Percentiles rank a stretch among this genome's conserved stretches.
These are phyloP conservation scores for Dictyostelium capitatum DNA, from an alignment of 78 protist species.

Conservation along the genomic window DNA sequence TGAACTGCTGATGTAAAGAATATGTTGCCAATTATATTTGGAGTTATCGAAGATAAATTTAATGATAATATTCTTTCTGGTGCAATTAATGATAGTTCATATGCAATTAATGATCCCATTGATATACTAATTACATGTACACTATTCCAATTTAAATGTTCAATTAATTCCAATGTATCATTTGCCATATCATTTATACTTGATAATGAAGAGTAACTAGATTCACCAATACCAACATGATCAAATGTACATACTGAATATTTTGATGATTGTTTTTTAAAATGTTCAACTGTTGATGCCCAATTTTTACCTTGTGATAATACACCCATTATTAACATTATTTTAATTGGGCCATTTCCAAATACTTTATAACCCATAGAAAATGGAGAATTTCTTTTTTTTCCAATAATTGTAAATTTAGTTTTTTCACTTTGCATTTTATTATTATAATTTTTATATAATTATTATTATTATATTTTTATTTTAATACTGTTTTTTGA, in stretches of 20 bases:
- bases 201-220: neutral
- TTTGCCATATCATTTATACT: conserved; percentile 27
- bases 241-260: conserved; percentile 51
- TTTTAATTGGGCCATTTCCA: neutral
- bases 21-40: neutral
- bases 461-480: too few species aligned
- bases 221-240: conserved; percentile 54
- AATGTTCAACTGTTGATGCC: conserved; percentile 25
- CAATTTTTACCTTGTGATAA: conserved; percentile 13
- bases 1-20: neutral
- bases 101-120: conserved; percentile 62
- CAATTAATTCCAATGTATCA: conserved; percentile 62
- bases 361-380: neutral
- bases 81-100: conserved; percentile 26
- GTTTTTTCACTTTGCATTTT: neutral
- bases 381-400: neutral
- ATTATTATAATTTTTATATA: neutral
- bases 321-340: conserved; percentile 39
- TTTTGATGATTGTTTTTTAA: neutral
- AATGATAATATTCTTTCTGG: neutral
- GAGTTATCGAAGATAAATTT: neutral
- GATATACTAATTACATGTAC: conserved; percentile 56
- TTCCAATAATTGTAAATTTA: neutral
- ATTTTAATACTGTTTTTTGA: too few species aligned
- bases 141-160: conserved; percentile 47